Conservation (phyloP, 2,329 filamentous ascomycete genomes). For the Ilyonectria robusta region DNA sequence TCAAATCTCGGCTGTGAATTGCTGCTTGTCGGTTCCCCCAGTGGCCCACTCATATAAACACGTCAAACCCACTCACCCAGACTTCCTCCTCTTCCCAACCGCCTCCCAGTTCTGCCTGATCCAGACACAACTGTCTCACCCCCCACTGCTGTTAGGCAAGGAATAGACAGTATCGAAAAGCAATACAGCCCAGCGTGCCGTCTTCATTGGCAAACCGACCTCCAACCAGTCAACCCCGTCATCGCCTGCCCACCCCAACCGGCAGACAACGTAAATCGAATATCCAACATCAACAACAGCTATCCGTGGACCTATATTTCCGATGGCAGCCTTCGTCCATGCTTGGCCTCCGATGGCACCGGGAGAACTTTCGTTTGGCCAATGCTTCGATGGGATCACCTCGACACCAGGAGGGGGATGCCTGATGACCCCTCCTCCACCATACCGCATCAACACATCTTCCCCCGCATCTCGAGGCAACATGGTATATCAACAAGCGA, state of each 20-base stretch:
- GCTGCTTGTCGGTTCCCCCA: slow-evolving; percentile 15
- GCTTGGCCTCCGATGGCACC: background rate
- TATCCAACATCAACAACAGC: background rate
- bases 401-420: slow-evolving; percentile 32
- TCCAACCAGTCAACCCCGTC: background rate
- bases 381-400: slow-evolving; percentile 18
- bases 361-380: slow-evolving; percentile 18
- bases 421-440: slow-evolving; percentile 39
- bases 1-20: slow-evolving; percentile 10
- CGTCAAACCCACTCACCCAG: slow-evolving; percentile 11
- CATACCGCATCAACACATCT: slow-evolving; percentile 40
- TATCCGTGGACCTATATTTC: background rate
- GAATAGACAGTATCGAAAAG: background rate
- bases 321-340: slow-evolving; percentile 28
- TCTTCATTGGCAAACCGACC: background rate
- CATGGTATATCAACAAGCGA: slow-evolving; percentile 35
- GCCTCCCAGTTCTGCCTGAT: slow-evolving; percentile 9
- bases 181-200: background rate
- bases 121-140: slow-evolving; percentile 16
- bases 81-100: slow-evolving; percentile 16
- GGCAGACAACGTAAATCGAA: background rate
- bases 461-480: slow-evolving; percentile 39
- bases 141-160: slow-evolving; percentile 8
- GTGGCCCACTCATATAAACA: slow-evolving; percentile 13
- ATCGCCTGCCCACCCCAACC: background rate